phyloP scores from a whole-genome alignment of 345 rosid genomes.

The Salix udensis region DNA sequence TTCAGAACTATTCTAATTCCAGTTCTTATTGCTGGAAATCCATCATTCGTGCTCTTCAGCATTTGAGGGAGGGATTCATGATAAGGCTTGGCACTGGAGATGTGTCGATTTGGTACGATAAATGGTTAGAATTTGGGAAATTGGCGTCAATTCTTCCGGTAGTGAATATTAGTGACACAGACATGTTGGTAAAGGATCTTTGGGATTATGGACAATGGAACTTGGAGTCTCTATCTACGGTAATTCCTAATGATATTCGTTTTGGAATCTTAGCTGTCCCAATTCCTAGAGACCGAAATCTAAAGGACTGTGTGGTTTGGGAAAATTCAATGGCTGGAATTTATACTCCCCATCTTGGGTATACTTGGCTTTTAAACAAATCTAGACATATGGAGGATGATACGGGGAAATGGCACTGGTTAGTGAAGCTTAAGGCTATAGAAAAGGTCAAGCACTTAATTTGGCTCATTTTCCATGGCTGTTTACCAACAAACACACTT shows the following conservation, averaged over 20 bases:
- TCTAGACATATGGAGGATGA: not conserved
- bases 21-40: not conserved
- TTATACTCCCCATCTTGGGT: not conserved
- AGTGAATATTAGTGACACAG: not conserved
- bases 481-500: not conserved
- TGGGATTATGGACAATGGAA: not conserved
- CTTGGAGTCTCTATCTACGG: not conserved
- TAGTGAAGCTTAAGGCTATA: not conserved
- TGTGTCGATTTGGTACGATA: not conserved
- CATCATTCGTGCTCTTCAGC: not conserved
- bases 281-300: not conserved
- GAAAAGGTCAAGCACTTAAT: not conserved
- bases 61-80: not conserved
- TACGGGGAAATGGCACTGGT: not conserved
- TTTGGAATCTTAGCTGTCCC: not conserved
- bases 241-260: not conserved
- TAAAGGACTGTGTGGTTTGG: not conserved
- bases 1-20: not conserved
- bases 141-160: not conserved
- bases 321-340: not conserved
- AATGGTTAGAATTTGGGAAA: not conserved
- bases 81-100: not conserved
- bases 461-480: not conserved
- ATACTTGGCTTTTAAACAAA: not conserved
- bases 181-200: not conserved